Percentiles rank a stretch among this genome's conserved stretches.
These are phyloP conservation scores for Ettlia oleoabundans DNA, from an alignment of 139 green algal genomes.

Conservation along the genomic window DNA sequence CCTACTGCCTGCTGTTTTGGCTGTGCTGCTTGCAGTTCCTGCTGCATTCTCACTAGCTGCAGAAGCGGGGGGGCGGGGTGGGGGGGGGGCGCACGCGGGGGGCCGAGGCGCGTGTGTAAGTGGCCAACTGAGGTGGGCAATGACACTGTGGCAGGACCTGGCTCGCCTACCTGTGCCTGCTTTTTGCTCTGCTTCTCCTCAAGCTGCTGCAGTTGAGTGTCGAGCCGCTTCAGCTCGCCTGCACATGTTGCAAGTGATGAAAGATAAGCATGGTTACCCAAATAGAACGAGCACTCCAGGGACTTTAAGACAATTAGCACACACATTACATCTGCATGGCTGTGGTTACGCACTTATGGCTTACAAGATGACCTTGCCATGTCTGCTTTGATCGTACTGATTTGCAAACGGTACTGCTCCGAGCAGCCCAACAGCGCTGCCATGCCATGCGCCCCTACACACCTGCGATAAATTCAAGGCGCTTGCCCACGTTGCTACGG, in stretches of 20 bases:
- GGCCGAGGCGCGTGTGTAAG: too few relatives aligned
- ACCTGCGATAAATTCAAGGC: slow-evolving; percentile 84
- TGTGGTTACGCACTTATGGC: too few relatives aligned
- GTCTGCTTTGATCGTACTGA: too few relatives aligned
- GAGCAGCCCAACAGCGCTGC: too few relatives aligned
- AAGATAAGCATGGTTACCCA: too few relatives aligned
- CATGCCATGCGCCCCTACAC: too few relatives aligned
- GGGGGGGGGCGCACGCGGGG: too few relatives aligned
- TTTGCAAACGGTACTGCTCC: too few relatives aligned
- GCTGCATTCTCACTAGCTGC: slow-evolving; percentile 3
- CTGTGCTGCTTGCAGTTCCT: not conserved
- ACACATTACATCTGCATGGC: not conserved
- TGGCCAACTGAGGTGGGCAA: not conserved
- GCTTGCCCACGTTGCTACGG: slow-evolving; percentile 87
- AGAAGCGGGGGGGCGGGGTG: not conserved
- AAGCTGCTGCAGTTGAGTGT: slow-evolving; percentile 45
- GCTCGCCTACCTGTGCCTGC: slow-evolving; percentile 17
- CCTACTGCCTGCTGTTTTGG: not conserved
- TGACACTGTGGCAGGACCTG: not conserved
- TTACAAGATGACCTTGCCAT: too few relatives aligned
- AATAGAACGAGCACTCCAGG: not conserved
- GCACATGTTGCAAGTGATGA: too few relatives aligned
- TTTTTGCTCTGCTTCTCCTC: slow-evolving; percentile 59
- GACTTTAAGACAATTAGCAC: not conserved
- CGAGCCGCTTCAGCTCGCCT: slow-evolving; percentile 58